Evolutionary conservation across 495 filamentous ascomycete genomes (phyloP).

Genomic region (Aspergillus campestris): DNA sequence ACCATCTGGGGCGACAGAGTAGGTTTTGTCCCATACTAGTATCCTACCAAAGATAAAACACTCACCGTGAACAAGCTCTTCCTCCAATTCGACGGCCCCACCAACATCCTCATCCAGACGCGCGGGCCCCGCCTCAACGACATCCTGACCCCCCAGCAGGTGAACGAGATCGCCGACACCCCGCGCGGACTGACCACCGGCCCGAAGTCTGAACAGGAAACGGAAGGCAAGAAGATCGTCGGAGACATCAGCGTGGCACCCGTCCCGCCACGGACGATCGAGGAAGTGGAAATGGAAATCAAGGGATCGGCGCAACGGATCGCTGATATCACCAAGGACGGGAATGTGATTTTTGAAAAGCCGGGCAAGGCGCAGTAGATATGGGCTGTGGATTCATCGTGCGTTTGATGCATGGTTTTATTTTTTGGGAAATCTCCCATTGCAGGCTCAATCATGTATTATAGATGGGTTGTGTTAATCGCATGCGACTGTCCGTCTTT

Average conservation of each 20-base stretch:
- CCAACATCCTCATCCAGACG: conserved; percentile 76
- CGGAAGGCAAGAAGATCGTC: conserved; percentile 13
- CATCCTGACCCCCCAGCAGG: conserved; percentile 60
- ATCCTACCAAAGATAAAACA: conserved; percentile 4
- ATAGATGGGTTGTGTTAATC: conserved; percentile 12
- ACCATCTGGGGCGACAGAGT: conserved; percentile 91
- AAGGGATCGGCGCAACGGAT: conserved; percentile 35
- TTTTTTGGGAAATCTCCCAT: conserved; percentile 6
- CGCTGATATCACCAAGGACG: conserved; percentile 54
- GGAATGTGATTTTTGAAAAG: conserved; percentile 63
- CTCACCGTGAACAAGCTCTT: conserved; percentile 54
- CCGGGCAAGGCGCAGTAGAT: conserved; percentile 23
- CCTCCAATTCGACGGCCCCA: conserved; percentile 78
- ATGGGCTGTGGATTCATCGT: conserved; percentile 1
- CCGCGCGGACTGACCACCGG: conserved; percentile 48
- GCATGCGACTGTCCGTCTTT: conserved; percentile 2
- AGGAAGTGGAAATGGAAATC: conserved; percentile 25
- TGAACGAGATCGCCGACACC: conserved; percentile 77
- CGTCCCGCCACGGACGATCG: conserved; percentile 25
- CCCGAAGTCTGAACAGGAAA: conserved; percentile 13
- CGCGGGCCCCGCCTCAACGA: conserved; percentile 69
- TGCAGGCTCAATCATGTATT: conserved; percentile 16
- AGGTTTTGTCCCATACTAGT: conserved; percentile 10
- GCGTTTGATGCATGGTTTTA: conserved; percentile 1
- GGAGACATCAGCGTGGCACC: conserved; percentile 15